Conservation (phyloP, 2,329 filamentous ascomycete species). For the Penicillium olsonii region DNA sequence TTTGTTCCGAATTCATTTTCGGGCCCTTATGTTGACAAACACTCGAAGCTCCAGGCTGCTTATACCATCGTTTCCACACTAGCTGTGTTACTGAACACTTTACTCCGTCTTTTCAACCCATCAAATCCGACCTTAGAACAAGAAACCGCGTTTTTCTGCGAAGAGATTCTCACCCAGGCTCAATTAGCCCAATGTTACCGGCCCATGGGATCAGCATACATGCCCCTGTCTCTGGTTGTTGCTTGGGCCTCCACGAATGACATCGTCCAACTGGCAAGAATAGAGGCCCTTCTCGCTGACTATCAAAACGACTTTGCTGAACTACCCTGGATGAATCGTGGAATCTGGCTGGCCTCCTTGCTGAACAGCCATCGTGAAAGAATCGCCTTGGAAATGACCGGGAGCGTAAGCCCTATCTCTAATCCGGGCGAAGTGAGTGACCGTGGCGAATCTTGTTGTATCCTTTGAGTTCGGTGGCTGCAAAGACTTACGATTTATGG, state of each 20-base stretch:
- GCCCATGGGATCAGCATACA: conserved; percentile 24
- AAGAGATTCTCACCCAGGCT: conserved; percentile 14
- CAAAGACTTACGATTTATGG: neutral
- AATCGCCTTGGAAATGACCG: neutral
- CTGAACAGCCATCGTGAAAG: conserved; percentile 15
- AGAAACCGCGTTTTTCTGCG: conserved; percentile 15
- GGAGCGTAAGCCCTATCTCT: neutral
- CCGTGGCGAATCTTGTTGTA: neutral
- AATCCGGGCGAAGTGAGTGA: neutral
- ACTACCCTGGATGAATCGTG: conserved; percentile 16
- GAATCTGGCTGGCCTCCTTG: conserved; percentile 10
- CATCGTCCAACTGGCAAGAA: conserved; percentile 6
- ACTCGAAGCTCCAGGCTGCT: conserved; percentile 22
- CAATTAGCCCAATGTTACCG: conserved; percentile 18
- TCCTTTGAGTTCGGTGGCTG: neutral
- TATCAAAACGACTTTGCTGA: conserved; percentile 26
- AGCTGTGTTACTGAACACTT: conserved; percentile 19
- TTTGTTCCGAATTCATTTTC: neutral
- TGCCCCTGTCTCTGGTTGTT: conserved; percentile 20
- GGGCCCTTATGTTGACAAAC: neutral
- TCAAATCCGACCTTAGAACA: conserved; percentile 6
- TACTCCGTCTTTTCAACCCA: conserved; percentile 22
- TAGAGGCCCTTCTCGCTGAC: conserved; percentile 16
- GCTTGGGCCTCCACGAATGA: conserved; percentile 21
- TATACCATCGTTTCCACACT: conserved; percentile 21